A percentile compares a stretch with the other conserved stretches of the same genome.
Evolutionary conservation across 805 yeast species (phyloP).

Genomic region (Lipomyces lipofer): DNA sequence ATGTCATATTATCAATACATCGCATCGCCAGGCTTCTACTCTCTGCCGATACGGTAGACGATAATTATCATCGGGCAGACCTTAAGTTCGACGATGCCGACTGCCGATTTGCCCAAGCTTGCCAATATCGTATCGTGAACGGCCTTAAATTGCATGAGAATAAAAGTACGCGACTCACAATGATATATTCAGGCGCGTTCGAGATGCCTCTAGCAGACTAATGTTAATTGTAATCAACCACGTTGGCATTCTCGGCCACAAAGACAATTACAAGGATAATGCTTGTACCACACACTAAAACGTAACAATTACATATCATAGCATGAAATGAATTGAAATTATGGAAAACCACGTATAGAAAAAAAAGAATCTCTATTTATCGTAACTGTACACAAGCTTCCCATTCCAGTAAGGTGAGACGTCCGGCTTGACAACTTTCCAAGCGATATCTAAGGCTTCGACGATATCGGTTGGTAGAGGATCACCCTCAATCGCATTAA

Average conservation of each 20-base stretch:
- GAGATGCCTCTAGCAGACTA: no score
- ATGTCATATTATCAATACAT: no score
- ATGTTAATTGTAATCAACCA: background rate
- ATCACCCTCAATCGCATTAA: constrained; percentile 31
- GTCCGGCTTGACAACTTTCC: constrained; percentile 33
- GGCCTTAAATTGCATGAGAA: no score
- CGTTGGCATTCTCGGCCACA: background rate
- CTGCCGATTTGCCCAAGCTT: no score
- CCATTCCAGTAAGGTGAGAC: constrained; percentile 30
- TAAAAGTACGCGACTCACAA: background rate
- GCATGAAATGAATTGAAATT: background rate
- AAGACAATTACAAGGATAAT: background rate
- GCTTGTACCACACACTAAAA: background rate
- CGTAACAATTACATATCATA: background rate
- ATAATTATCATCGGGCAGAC: no score
- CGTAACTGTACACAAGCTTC: constrained; percentile 3
- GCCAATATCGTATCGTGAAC: no score
- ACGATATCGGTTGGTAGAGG: constrained; percentile 30
- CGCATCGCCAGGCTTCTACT: no score
- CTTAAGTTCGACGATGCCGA: no score
- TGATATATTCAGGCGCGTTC: background rate
- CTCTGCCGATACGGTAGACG: no score
- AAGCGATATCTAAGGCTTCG: constrained; percentile 32
- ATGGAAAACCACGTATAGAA: background rate
- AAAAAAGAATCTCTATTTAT: background rate